Evolutionary conservation across 495 filamentous ascomycete species (phyloP).

Genomic region (Thermochaetoides thermophila): DNA sequence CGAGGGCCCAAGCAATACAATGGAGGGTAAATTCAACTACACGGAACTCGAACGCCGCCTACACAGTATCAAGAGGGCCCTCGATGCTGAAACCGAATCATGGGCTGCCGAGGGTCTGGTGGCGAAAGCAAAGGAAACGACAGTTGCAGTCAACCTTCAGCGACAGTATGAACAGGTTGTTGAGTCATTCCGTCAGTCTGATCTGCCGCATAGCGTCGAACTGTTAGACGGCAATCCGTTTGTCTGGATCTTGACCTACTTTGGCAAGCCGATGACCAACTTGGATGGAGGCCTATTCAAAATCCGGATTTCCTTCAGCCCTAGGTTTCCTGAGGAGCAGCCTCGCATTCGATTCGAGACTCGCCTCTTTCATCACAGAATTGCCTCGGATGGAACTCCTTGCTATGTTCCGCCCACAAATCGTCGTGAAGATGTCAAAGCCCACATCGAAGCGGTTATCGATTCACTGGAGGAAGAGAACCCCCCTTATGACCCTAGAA

Average conservation of each 20-base stretch:
- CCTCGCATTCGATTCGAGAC: conserved; percentile 73
- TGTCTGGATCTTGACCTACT: conserved; percentile 56
- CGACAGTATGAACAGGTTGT: conserved; percentile 75
- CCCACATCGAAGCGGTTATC: conserved; percentile 77
- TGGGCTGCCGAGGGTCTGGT: conserved; percentile 59
- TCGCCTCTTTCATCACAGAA: conserved; percentile 74
- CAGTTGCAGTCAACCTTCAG: conserved; percentile 65
- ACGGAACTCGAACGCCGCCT: conserved; percentile 55
- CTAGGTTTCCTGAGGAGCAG: conserved; percentile 84
- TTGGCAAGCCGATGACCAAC: conserved; percentile 84
- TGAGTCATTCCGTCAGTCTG: conserved; percentile 52
- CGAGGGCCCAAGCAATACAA: conserved; percentile 60
- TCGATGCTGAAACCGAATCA: conserved; percentile 54
- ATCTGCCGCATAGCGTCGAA: conserved; percentile 55
- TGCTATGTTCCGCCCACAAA: conserved; percentile 57
- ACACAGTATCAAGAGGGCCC: conserved; percentile 42
- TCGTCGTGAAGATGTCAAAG: conserved; percentile 61
- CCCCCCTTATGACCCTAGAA: conserved; percentile 82
- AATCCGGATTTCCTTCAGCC: conserved; percentile 66
- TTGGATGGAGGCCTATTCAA: conserved; percentile 84
- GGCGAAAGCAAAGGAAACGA: conserved; percentile 48
- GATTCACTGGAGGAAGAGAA: conserved; percentile 70
- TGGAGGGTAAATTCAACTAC: conserved; percentile 84
- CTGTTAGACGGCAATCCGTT: conserved; percentile 62
- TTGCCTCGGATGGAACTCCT: conserved; percentile 60